Base-by-base conservation (phyloP, 768 basidiomycete genomes). In the Mycena metata region DNA sequence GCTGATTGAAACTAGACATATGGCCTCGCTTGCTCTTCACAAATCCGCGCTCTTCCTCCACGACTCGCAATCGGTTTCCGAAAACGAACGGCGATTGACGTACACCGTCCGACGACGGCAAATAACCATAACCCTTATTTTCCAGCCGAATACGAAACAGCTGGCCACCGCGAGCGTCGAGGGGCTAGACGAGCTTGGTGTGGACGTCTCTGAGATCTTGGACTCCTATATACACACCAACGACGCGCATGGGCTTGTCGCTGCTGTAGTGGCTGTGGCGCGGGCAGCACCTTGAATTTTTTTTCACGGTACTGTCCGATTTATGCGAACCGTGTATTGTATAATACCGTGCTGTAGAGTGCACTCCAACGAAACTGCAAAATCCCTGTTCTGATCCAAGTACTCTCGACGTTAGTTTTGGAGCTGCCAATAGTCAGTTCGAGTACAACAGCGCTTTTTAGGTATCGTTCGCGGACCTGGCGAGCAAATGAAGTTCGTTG, bases 51-150 rank as follows among this genome's bases (percentile, higher is more conserved):
- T 88, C 49, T 86, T 85, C 49, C 85, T 96, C 69, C 81, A 86
- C 60, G 86, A 88, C 12, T 87, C 86, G 6, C 83, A 87, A 33
- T 81, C 86, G 1, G 84, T 84, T 30, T 89, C 93, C 1, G 92
- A 94, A 66, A 94, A 95, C 78, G 93, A 95, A 75, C 82, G 95
- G 30, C 86, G 88, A 33, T 82, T 96, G 49, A 87, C 86, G 11
- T 96, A 96, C 77, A 78, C 74, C 51, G 74, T 93, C 58, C 76
- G 81, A 43, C 74, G 80, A 3, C 78, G 73, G 15, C 79, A 78
- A 13, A 71, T 92, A 9, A 83, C 81, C 0, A 84, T 94, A 62
- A 84, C 81, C 0, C 79, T 94, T 0, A 83, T 93, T 43, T 94
- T 93, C 69, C 84, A 88, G 23, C 90, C 93, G 5, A 91, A 91